Percentiles rank a stretch among this genome's conserved stretches.
phyloP scores from a whole-genome alignment of 2,329 filamentous ascomycete species.

The Penicillium capsulatum region DNA sequence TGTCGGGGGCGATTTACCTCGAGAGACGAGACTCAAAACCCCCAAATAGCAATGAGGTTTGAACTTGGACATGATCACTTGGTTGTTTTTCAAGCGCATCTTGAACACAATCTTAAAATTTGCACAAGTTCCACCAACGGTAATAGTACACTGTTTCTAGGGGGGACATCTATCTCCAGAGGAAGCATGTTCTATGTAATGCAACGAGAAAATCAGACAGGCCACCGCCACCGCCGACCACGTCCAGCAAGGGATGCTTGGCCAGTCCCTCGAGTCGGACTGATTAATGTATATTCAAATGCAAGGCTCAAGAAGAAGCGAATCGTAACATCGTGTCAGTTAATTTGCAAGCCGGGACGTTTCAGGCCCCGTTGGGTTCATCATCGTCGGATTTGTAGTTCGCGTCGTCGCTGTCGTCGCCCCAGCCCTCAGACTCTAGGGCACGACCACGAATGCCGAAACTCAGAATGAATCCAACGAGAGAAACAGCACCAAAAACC shows the following conservation, averaged over 20 bases:
- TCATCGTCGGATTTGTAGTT: conserved; percentile 47
- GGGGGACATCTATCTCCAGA: no score
- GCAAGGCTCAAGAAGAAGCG: conserved; percentile 12
- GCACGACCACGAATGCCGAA: conserved; percentile 67
- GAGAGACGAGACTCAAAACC: neutral
- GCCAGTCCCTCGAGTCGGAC: conserved; percentile 1
- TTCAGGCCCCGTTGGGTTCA: conserved; percentile 24
- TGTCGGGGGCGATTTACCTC: neutral
- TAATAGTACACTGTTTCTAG: no score
- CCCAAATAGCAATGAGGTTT: no score
- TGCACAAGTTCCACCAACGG: no score
- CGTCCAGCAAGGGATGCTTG: conserved; percentile 5
- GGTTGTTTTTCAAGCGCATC: no score
- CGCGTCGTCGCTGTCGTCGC: conserved; percentile 39
- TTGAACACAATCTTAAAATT: no score
- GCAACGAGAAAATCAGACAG: neutral
- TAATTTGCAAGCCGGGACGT: conserved; percentile 1
- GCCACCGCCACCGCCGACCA: neutral
- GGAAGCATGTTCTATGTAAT: no score
- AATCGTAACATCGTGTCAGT: conserved; percentile 17
- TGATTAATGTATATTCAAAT: conserved; percentile 13
- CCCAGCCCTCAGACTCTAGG: conserved; percentile 57
- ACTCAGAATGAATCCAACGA: conserved; percentile 74
- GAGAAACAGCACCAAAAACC: conserved; percentile 76
- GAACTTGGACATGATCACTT: no score